Percentiles rank a stretch among this genome's conserved stretches.
These are phyloP conservation scores for Acanthamoeba triangularis DNA, from an alignment of 208 protist species.

Conservation along the genomic window DNA sequence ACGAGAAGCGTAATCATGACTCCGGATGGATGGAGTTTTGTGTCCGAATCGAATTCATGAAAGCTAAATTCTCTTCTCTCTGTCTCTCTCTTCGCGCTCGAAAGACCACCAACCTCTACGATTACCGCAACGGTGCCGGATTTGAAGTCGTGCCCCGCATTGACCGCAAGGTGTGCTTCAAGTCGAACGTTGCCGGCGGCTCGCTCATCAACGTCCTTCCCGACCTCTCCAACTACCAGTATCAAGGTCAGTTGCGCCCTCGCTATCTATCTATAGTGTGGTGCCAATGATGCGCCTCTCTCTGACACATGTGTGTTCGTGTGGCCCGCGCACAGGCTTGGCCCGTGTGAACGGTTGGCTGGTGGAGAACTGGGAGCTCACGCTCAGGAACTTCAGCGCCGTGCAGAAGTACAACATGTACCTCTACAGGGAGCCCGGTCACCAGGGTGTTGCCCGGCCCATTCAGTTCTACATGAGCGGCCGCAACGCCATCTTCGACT, in stretches of 20 bases:
- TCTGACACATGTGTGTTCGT: background rate
- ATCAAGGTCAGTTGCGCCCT: background rate
- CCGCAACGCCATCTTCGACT: conserved; percentile 60
- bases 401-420: conserved; percentile 58
- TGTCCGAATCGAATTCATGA: background rate
- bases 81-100: background rate
- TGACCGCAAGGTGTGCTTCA: conserved; percentile 31
- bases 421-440: conserved; percentile 42
- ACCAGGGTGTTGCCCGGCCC: conserved; percentile 27
- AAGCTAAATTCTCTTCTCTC: background rate
- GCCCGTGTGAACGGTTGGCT: conserved; percentile 37
- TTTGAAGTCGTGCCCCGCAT: conserved; percentile 64
- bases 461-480: conserved; percentile 73
- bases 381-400: conserved; percentile 48
- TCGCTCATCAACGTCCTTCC: conserved; percentile 36
- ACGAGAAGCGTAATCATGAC: too few species aligned
- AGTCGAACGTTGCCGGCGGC: conserved; percentile 25
- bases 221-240: conserved; percentile 65
- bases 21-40: background rate
- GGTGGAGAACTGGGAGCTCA: conserved; percentile 68
- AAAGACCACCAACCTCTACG: conserved; percentile 45
- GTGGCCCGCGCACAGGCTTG: background rate
- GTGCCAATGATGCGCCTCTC: too few species aligned
- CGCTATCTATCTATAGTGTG: too few species aligned
- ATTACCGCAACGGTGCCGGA: conserved; percentile 4